Conservation (phyloP, 306 rosid genomes). For the Malus domestica region DNA sequence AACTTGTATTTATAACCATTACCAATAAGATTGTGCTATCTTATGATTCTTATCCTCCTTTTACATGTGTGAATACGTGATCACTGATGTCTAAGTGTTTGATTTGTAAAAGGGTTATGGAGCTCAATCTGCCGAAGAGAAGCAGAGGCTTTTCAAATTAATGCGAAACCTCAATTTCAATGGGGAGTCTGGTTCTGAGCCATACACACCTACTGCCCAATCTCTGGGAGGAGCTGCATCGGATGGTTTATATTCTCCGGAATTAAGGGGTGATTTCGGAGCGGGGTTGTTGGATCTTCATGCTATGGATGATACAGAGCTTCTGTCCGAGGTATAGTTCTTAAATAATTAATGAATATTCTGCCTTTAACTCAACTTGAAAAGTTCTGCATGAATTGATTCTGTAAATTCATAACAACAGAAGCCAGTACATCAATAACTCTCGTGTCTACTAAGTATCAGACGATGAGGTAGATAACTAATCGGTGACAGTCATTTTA, state of each 20-base stretch:
- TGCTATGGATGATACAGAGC: slow-evolving; percentile 98
- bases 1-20: background rate
- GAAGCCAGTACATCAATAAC: background rate
- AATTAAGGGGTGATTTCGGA: slow-evolving; percentile 89
- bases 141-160: slow-evolving; percentile 78
- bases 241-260: slow-evolving; percentile 76
- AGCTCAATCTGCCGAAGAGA: slow-evolving; percentile 94
- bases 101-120: slow-evolving; percentile 70
- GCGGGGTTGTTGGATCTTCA: slow-evolving; percentile 98
- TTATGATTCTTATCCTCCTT: background rate
- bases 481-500: background rate
- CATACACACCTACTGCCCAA: slow-evolving; percentile 61
- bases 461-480: background rate
- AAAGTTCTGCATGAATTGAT: background rate
- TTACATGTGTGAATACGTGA: background rate
- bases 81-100: slow-evolving; percentile 1
- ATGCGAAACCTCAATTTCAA: slow-evolving; percentile 93
- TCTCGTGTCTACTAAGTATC: background rate
- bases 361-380: background rate
- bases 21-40: background rate
- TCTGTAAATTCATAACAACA: background rate
- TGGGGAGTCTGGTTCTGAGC: slow-evolving; percentile 86
- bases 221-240: slow-evolving; percentile 46
- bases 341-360: background rate
- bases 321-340: slow-evolving; percentile 67